Conservation (phyloP, 116 monocot species). For the Papilionanthe hybrid region DNA sequence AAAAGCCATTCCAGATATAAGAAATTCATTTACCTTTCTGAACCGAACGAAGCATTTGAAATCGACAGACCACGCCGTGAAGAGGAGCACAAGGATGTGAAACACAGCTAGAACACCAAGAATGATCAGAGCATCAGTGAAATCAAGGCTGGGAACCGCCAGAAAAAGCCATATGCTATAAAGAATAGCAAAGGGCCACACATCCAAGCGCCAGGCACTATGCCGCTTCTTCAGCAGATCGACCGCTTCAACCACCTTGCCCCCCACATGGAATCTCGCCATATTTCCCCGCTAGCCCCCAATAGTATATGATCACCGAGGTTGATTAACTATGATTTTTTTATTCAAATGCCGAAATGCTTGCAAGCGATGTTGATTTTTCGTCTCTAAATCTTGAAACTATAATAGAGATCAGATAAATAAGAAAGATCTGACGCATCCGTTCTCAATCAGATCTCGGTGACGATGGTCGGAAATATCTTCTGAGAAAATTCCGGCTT, state of each 20-base stretch:
- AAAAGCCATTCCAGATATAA: not conserved
- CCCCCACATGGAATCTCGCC: conserved; percentile 61
- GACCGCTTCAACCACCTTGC: conserved; percentile 68
- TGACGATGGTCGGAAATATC: not conserved
- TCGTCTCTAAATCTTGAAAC: not conserved
- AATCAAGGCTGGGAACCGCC: conserved; percentile 63
- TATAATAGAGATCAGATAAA: not conserved
- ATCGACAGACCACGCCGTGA: conserved; percentile 92
- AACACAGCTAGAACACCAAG: conserved; percentile 53
- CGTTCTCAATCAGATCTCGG: not conserved
- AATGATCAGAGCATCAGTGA: conserved; percentile 71
- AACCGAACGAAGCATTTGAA: conserved; percentile 83
- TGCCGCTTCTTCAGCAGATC: conserved; percentile 67
- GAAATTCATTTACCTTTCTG: conserved; percentile 40
- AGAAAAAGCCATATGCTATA: conserved; percentile 61
- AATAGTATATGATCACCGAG: not conserved
- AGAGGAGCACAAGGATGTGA: conserved; percentile 78
- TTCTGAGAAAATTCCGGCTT: not conserved
- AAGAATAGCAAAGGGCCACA: conserved; percentile 76
- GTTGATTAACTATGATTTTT: not conserved
- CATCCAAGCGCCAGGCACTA: conserved; percentile 62
- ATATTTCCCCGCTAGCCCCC: conserved; percentile 17
- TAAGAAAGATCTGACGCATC: not conserved
- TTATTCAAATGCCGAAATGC: too few species aligned
- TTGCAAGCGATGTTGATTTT: not conserved